These are phyloP conservation scores for Tolypocladium guangdongense DNA, from an alignment of 2,329 filamentous ascomycete species.

Conservation along the genomic window DNA sequence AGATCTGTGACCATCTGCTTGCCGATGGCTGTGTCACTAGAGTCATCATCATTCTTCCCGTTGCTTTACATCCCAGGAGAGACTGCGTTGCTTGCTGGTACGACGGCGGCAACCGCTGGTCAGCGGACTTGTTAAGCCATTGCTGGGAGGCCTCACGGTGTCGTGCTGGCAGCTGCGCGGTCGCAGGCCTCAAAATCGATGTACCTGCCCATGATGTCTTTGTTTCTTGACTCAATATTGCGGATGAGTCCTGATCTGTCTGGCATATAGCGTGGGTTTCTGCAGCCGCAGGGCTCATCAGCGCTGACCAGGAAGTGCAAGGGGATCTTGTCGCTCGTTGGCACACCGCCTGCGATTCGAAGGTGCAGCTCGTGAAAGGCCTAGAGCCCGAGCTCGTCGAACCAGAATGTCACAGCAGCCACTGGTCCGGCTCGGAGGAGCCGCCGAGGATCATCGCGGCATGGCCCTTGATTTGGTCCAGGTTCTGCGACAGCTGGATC, in stretches of 20 bases:
- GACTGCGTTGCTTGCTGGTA: neutral
- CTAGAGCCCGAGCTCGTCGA: conserved; percentile 23
- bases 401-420: conserved; percentile 23
- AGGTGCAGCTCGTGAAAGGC: conserved; percentile 23
- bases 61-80: neutral
- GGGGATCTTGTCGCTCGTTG: conserved; percentile 20
- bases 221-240: too few species aligned
- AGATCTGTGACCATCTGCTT: conserved; percentile 5
- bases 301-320: conserved; percentile 14
- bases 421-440: conserved; percentile 22
- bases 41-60: neutral
- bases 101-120: neutral
- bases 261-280: neutral
- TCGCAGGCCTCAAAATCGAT: too few species aligned
- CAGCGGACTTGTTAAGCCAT: too few species aligned
- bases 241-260: too few species aligned
- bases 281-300: conserved; percentile 1
- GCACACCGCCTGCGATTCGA: conserved; percentile 25
- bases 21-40: conserved; percentile 6
- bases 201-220: neutral
- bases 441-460: conserved; percentile 19
- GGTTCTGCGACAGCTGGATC: conserved; percentile 9
- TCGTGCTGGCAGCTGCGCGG: too few species aligned
- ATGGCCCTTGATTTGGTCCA: conserved; percentile 18
- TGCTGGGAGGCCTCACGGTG: neutral